A percentile compares a stretch with the other conserved stretches of the same genome.
Evolutionary conservation across 257 asterid species (phyloP).

Genomic region (Solanum arcanum): DNA sequence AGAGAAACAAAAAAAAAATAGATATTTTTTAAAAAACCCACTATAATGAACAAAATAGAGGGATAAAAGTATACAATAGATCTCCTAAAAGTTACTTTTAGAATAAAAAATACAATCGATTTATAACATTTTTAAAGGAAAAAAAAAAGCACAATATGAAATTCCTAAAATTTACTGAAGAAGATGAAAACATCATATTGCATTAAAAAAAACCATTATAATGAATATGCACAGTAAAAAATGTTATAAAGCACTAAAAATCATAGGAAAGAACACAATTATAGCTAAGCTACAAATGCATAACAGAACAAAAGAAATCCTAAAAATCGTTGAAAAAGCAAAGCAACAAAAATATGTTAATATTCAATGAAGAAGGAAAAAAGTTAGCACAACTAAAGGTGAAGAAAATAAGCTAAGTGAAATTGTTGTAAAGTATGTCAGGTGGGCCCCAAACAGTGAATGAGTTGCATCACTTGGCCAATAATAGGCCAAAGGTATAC

Average conservation of each 20-base stretch:
- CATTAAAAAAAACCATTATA: not conserved
- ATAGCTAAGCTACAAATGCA: not conserved
- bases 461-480: too few species aligned
- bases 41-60: not conserved
- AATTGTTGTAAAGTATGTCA: too few species aligned
- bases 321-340: not conserved
- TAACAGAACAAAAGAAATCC: not conserved
- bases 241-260: too few species aligned
- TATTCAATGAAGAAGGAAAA: not conserved
- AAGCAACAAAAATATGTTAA: not conserved
- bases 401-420: not conserved
- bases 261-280: not conserved
- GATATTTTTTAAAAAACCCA: too few species aligned
- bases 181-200: not conserved
- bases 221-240: too few species aligned
- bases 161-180: not conserved
- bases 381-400: not conserved
- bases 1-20: not conserved
- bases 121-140: too few species aligned
- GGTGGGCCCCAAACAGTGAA: too few species aligned
- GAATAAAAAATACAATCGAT: not conserved
- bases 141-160: not conserved
- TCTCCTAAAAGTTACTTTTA: not conserved
- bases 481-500: too few species aligned
- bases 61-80: too few species aligned